Base-by-base conservation (phyloP, 306 rosid genomes). In the Castanea mollissima region DNA sequence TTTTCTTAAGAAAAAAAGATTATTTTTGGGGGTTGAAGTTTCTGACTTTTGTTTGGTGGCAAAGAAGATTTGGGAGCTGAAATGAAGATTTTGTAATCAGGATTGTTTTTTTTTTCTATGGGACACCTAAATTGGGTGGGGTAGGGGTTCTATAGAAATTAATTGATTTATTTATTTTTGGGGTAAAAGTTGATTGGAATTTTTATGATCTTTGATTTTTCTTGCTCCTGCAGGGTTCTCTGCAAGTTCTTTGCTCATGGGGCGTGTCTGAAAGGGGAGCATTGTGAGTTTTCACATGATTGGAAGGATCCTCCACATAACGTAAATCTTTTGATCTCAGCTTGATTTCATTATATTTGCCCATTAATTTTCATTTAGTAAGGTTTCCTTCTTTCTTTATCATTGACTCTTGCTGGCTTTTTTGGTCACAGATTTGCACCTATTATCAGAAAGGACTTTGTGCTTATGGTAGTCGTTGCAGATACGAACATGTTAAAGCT, bases 231-330 rank as follows among this genome's bases (percentile, higher is more conserved):
- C 85, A 96, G 99, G 96, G 87, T 91, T 78, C 92, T 90, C 51
- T 96, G 99, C 88, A 96, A 96, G 90, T 96, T 93, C 89, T 96
- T 88, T 86, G 92, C 97, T 60, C 96, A 93, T 68, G 99, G 99
- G 72, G 98, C 98, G 5, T 96, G 99, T 83, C 80, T 96, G 76
- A 96, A 96, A 85, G 99, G 99, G 90, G 98, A 90, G 81, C 94
- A 90, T 84, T 96, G 99, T 41, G 97, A 96, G 83, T 96, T 84
- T 89, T 91, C 99, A 34, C 99, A 96, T 86, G 94, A 93, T 76
- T 93, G 99, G 98, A 91, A 91, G 62, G 94, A 58, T 38, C 88
- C 99, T 76, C 87, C 94, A 19, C 93, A 90, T 86, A 93, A 95
- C 80, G 99, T 96, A 84, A 83, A 71, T 70, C 74, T 55, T 73